A percentile compares a stretch with the other conserved stretches of the same genome.
phyloP scores from a whole-genome alignment of 2,329 filamentous ascomycete genomes.

The Aspergillus arachidicola region DNA sequence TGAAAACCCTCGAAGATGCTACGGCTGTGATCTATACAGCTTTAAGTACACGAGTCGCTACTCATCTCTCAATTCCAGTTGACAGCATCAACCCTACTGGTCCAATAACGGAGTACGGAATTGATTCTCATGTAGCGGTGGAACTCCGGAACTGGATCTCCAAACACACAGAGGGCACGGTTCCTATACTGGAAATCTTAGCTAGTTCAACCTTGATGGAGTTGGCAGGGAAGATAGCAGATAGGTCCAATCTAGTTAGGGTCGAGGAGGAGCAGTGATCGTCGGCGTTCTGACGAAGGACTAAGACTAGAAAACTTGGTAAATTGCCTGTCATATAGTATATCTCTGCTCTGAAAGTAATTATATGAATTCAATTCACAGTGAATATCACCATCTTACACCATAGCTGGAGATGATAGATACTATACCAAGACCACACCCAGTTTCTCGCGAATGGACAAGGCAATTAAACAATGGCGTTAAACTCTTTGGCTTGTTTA shows the following conservation, averaged over 20 bases:
- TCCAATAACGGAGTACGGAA: conserved; percentile 39
- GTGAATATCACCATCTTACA: background rate
- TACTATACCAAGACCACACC: background rate
- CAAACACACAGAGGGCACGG: conserved; percentile 33
- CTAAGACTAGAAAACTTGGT: background rate
- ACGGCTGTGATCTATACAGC: conserved; percentile 16
- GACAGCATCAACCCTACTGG: conserved; percentile 26
- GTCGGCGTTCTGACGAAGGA: no score
- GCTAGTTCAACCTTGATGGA: conserved; percentile 26
- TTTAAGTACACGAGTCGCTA: conserved; percentile 22
- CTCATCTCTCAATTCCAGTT: conserved; percentile 20
- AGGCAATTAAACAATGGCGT: no score
- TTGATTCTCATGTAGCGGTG: conserved; percentile 50
- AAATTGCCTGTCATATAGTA: background rate
- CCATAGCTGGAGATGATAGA: background rate
- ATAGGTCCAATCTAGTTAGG: conserved; percentile 10
- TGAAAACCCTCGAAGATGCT: conserved; percentile 23
- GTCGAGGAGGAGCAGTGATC: background rate
- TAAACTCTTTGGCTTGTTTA: no score
- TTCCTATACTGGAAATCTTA: conserved; percentile 33
- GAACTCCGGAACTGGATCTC: conserved; percentile 49
- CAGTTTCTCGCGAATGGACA: no score
- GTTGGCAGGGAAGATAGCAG: conserved; percentile 26
- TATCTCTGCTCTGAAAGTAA: background rate
- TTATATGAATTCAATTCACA: background rate